Evolutionary conservation across 1,284 basidiomycete species (phyloP).

Genomic region (Irpex lacteus): DNA sequence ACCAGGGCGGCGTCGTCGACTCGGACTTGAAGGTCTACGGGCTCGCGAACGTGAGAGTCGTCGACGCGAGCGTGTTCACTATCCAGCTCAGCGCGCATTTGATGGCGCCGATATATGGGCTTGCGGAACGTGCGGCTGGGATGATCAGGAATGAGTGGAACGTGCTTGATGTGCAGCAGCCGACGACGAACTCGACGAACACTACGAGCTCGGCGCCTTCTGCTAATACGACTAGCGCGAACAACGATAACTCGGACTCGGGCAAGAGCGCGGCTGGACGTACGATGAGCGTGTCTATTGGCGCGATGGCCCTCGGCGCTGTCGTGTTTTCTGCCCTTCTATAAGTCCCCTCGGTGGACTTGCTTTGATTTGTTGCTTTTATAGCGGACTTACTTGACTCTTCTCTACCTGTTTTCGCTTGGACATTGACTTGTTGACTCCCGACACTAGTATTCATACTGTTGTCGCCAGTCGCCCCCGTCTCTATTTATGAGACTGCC

Average conservation of each 20-base stretch:
- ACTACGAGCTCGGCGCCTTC: neutral
- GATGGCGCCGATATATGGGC: constrained; percentile 61
- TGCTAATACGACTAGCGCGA: neutral
- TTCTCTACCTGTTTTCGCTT: neutral
- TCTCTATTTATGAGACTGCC: neutral
- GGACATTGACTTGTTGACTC: neutral
- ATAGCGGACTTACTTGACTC: neutral
- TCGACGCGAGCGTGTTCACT: constrained; percentile 53
- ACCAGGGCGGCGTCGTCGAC: constrained; percentile 65
- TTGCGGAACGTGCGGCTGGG: constrained; percentile 66
- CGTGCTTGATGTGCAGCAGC: constrained; percentile 19
- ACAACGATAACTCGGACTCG: neutral
- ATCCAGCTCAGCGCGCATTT: constrained; percentile 51
- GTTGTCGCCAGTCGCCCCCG: neutral
- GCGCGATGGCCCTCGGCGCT: neutral
- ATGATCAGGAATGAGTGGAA: constrained; percentile 52
- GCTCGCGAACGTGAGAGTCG: constrained; percentile 49
- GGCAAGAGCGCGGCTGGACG: neutral
- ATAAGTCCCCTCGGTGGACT: too few species aligned
- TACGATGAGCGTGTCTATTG: neutral
- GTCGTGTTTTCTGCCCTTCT: neutral
- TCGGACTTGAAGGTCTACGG: constrained; percentile 63
- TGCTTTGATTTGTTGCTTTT: neutral
- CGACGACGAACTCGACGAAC: neutral
- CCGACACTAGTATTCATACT: too few species aligned